Evolutionary conservation across 441 rosid genomes (phyloP).

Genomic region (Populus hybrid): DNA sequence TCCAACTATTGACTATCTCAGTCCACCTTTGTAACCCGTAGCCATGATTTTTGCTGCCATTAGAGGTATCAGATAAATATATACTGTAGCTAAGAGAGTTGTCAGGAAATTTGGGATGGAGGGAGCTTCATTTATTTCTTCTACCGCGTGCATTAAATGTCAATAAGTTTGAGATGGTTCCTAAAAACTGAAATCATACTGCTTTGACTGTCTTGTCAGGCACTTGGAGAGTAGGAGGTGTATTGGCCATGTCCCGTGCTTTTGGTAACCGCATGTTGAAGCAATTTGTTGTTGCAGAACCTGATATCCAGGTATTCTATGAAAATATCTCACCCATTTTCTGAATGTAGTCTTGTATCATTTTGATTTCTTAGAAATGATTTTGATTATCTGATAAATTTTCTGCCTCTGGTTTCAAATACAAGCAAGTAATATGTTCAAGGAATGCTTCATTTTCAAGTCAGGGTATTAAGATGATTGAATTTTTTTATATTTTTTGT

Average conservation of each 20-base stretch:
- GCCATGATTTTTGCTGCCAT: not conserved
- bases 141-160: not conserved
- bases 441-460: not conserved
- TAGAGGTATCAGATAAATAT: not conserved
- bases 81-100: not conserved
- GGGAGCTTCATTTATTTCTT: not conserved
- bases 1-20: not conserved
- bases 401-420: not conserved
- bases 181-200: slow-evolving; percentile 1
- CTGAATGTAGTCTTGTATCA: not conserved
- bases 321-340: not conserved
- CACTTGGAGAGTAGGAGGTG: slow-evolving; percentile 99
- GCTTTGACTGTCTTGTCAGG: slow-evolving; percentile 46
- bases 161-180: not conserved
- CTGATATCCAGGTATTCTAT: slow-evolving; percentile 85
- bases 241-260: slow-evolving; percentile 96
- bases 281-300: slow-evolving; percentile 96
- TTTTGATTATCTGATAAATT: not conserved
- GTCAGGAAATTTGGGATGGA: not conserved
- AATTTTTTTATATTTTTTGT: slow-evolving; percentile 9
- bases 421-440: not conserved
- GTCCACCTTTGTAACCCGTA: not conserved
- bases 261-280: slow-evolving; percentile 98
- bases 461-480: not conserved
- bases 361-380: not conserved